Percentiles rank a stretch among this genome's conserved stretches.
Evolutionary conservation across 2,329 filamentous ascomycete species (phyloP).

Genomic region (Stagonosporopsis cucurbitacearum): DNA sequence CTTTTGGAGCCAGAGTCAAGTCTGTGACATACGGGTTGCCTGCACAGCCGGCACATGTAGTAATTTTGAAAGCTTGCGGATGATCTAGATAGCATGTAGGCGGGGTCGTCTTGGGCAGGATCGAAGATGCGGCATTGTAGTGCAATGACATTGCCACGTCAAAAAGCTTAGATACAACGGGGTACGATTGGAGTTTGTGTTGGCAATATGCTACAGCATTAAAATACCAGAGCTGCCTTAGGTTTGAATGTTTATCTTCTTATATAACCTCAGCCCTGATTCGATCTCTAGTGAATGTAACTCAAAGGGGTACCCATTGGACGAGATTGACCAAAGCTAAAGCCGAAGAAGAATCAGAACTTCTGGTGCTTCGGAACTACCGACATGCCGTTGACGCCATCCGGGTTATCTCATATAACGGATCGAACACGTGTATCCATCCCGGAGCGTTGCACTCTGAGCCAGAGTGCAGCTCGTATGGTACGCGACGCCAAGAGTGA

Average conservation of each 20-base stretch:
- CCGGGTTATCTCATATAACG: background rate
- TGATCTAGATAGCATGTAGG: conserved; percentile 11
- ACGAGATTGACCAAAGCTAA: background rate
- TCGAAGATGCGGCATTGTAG: background rate
- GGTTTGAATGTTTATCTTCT: background rate
- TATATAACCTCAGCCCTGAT: background rate
- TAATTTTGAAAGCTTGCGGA: conserved; percentile 9
- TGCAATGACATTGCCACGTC: background rate
- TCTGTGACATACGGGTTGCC: conserved; percentile 10
- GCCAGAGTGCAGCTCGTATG: background rate
- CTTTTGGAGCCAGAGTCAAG: background rate
- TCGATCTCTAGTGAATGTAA: background rate
- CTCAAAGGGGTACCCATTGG: background rate
- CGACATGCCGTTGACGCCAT: background rate
- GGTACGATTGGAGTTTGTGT: background rate
- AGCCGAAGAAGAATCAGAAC: background rate
- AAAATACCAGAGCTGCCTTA: background rate
- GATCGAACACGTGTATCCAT: background rate
- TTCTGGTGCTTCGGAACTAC: background rate
- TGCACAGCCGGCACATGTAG: conserved; percentile 11
- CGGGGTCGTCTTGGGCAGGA: background rate
- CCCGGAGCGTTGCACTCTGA: background rate
- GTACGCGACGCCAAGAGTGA: background rate
- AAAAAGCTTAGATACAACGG: background rate
- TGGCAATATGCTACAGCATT: background rate